Evolutionary conservation across 2,329 filamentous ascomycete species (phyloP).

Genomic region (Botrytis galanthina): DNA sequence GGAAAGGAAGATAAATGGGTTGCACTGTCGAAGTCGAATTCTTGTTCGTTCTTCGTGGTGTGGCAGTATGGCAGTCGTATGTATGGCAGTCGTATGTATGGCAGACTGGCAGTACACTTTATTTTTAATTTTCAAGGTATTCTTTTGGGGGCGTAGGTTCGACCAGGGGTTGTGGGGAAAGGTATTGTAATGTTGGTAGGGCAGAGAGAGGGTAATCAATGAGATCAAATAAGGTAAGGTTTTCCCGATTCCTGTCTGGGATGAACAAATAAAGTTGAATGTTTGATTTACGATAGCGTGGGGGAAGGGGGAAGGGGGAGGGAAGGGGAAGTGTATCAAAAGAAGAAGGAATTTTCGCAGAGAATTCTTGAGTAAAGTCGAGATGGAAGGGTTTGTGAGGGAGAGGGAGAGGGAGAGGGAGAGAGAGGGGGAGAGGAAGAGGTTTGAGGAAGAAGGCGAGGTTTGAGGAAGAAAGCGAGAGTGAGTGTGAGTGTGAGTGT

Average conservation of each 20-base stretch:
- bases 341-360: conserved; percentile 11
- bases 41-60: conserved; percentile 1
- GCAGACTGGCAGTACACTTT: background rate
- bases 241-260: conserved; percentile 8
- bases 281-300: background rate
- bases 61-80: background rate
- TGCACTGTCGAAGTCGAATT: conserved; percentile 5
- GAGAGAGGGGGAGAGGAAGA: too few relatives aligned
- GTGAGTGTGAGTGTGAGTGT: too few relatives aligned
- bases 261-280: background rate
- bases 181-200: conserved; percentile 8
- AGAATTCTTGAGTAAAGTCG: background rate
- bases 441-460: background rate
- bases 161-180: conserved; percentile 13
- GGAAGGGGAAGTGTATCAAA: background rate
- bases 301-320: background rate
- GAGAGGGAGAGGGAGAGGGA: background rate
- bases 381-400: background rate
- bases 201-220: background rate
- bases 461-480: too few relatives aligned
- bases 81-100: background rate
- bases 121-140: background rate
- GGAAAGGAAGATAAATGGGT: conserved; percentile 18
- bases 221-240: background rate
- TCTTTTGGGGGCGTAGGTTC: conserved; percentile 1